Evolutionary conservation across 2,329 filamentous ascomycete species (phyloP).

Genomic region (Claviceps citrina): DNA sequence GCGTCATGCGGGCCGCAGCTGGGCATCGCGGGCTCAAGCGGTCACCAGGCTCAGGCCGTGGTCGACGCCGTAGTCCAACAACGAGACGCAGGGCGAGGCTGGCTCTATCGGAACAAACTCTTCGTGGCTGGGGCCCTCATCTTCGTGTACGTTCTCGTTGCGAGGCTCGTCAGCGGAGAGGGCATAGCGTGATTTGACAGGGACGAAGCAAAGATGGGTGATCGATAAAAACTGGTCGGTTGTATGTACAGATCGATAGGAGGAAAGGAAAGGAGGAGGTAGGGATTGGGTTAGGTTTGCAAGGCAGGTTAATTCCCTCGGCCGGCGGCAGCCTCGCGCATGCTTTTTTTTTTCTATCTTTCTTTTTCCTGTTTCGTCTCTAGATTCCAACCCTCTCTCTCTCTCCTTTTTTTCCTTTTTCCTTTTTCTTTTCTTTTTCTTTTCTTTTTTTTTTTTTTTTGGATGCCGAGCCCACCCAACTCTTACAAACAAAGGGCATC

Average conservation of each 20-base stretch:
- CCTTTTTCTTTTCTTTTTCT: neutral
- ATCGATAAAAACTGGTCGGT: neutral
- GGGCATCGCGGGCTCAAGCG: constrained; percentile 43
- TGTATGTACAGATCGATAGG: neutral
- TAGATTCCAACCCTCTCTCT: no score
- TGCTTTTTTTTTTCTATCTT: no score
- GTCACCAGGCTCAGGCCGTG: constrained; percentile 51
- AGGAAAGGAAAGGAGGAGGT: no score
- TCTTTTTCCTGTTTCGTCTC: no score
- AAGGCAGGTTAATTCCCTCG: no score
- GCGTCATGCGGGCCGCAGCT: constrained; percentile 36
- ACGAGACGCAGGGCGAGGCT: constrained; percentile 69
- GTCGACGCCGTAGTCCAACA: constrained; percentile 64
- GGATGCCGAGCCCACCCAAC: no score
- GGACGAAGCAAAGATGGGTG: neutral
- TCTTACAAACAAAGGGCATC: no score
- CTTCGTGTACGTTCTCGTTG: constrained; percentile 71
- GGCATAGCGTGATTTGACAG: constrained; percentile 10
- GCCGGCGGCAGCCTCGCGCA: no score
- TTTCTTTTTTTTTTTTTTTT: neutral
- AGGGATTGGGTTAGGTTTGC: no score
- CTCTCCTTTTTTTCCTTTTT: neutral
- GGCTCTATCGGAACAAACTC: constrained; percentile 67
- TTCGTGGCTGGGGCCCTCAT: constrained; percentile 53
- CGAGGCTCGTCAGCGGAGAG: constrained; percentile 50